A percentile compares a stretch with the other conserved stretches of the same genome.
Evolutionary conservation across 371 early-diverging fungal genomes (phyloP).

Genomic region (Mortierella sp.): DNA sequence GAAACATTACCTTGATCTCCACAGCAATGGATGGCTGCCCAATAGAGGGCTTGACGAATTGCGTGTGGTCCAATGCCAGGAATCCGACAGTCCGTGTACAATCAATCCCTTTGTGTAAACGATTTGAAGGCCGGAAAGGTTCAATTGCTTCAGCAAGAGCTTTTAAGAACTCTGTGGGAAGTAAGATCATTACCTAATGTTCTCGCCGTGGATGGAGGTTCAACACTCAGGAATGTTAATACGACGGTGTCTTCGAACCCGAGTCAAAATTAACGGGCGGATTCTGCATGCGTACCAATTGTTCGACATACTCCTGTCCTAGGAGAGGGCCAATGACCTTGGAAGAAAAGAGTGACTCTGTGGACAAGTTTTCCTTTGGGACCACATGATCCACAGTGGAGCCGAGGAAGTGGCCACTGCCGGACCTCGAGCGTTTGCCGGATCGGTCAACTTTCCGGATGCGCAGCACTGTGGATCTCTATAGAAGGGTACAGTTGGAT

Average conservation of each 20-base stretch:
- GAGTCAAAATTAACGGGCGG: too few species aligned
- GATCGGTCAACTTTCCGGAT: constrained; percentile 30
- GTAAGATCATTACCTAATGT: constrained; percentile 19
- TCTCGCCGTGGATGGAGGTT: not conserved
- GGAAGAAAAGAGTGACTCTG: constrained; percentile 22
- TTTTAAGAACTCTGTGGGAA: constrained; percentile 26
- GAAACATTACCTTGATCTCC: constrained; percentile 42
- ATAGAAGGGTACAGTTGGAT: too few species aligned
- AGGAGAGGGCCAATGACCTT: constrained; percentile 30
- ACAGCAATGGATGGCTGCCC: constrained; percentile 18
- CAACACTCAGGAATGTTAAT: not conserved
- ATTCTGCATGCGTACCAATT: constrained; percentile 10
- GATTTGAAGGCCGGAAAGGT: constrained; percentile 22
- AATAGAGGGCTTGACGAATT: constrained; percentile 17
- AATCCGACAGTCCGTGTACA: constrained; percentile 25
- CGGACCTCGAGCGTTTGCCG: too few species aligned
- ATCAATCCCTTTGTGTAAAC: constrained; percentile 45
- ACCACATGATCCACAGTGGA: not conserved
- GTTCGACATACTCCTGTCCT: constrained; percentile 42
- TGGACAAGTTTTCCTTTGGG: constrained; percentile 16
- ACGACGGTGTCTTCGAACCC: too few species aligned
- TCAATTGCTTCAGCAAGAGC: constrained; percentile 23
- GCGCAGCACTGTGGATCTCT: constrained; percentile 37
- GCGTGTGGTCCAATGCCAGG: constrained; percentile 39
- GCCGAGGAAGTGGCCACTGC: too few species aligned